Evolutionary conservation across 2,329 filamentous ascomycete genomes (phyloP).

Genomic region (Botrytis squamosa): DNA sequence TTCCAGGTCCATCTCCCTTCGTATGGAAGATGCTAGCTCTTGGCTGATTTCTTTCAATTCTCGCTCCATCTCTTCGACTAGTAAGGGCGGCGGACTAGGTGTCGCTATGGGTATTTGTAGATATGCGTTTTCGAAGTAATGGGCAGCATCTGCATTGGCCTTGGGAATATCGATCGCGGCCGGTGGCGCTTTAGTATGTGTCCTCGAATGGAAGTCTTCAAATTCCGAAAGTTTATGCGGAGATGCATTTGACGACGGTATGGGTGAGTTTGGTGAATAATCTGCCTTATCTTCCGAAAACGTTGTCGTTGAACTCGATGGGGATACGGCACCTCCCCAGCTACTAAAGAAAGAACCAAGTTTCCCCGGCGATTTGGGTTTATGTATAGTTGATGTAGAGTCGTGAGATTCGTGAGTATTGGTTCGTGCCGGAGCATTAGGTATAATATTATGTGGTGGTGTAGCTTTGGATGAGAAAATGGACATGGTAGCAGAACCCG

Average conservation of each 20-base stretch:
- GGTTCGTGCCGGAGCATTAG: slow-evolving; percentile 29
- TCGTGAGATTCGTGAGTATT: slow-evolving; percentile 35
- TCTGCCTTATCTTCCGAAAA: slow-evolving; percentile 53
- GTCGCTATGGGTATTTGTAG: slow-evolving; percentile 37
- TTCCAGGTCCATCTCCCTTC: slow-evolving; percentile 93
- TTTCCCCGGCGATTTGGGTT: slow-evolving; percentile 53
- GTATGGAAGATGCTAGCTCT: slow-evolving; percentile 89
- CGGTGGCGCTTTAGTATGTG: slow-evolving; percentile 40
- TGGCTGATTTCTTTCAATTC: slow-evolving; percentile 91
- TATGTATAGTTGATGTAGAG: slow-evolving; percentile 34
- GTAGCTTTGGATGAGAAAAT: slow-evolving; percentile 39
- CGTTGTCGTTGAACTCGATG: slow-evolving; percentile 59
- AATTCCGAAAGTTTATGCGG: slow-evolving; percentile 39
- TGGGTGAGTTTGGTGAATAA: slow-evolving; percentile 57
- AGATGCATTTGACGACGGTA: slow-evolving; percentile 52
- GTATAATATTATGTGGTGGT: slow-evolving; percentile 35
- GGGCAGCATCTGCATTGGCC: slow-evolving; percentile 44
- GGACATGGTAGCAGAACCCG: slow-evolving; percentile 38
- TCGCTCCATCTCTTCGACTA: slow-evolving; percentile 87
- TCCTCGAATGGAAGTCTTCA: slow-evolving; percentile 32
- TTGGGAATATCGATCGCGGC: slow-evolving; percentile 38
- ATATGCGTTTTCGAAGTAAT: slow-evolving; percentile 37
- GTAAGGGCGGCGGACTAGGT: slow-evolving; percentile 43
- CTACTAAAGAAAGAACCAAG: slow-evolving; percentile 67
- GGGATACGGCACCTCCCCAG: slow-evolving; percentile 57